Conservation (phyloP, 148 eudicot genomes). For the Persicaria tinctoria region DNA sequence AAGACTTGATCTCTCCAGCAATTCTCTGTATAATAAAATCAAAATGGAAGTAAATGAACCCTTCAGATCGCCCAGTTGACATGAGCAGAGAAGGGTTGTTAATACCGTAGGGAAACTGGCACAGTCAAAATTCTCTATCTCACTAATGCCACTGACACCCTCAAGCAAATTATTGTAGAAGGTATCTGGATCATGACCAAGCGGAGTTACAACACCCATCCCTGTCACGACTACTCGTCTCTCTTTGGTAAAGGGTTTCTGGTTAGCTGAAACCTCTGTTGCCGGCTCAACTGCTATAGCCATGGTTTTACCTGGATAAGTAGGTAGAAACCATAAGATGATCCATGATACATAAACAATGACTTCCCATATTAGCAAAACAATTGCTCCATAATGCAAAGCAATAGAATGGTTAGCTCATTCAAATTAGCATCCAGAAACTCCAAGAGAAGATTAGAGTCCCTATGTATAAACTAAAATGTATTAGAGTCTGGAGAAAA, state of each 20-base stretch:
- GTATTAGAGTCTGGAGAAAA: not conserved
- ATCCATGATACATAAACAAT: not conserved
- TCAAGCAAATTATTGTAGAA: conserved; percentile 85
- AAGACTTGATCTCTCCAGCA: conserved; percentile 94
- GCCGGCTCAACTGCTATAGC: conserved; percentile 62
- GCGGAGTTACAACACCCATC: conserved; percentile 79
- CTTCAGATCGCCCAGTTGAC: not conserved
- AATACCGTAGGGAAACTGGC: conserved; percentile 65
- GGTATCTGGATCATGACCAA: conserved; percentile 71
- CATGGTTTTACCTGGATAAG: conserved; percentile 50
- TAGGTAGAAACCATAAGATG: conserved; percentile 10
- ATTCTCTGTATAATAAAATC: conserved; percentile 47
- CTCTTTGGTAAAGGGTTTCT: conserved; percentile 44
- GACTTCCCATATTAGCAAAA: not conserved
- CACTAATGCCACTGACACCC: conserved; percentile 87
- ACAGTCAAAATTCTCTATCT: conserved; percentile 85
- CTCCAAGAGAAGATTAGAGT: not conserved
- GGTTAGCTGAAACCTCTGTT: conserved; percentile 39
- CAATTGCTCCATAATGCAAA: not conserved
- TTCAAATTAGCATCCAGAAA: not conserved
- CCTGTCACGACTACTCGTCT: conserved; percentile 93
- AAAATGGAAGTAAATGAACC: conserved; percentile 8
- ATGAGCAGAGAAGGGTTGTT: not conserved
- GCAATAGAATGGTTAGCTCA: not conserved
- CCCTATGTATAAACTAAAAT: not conserved